A percentile compares a stretch with the other conserved stretches of the same genome.
Evolutionary conservation across 164 flowering plant genomes (phyloP).

Genomic region (Sextonia rubra): DNA sequence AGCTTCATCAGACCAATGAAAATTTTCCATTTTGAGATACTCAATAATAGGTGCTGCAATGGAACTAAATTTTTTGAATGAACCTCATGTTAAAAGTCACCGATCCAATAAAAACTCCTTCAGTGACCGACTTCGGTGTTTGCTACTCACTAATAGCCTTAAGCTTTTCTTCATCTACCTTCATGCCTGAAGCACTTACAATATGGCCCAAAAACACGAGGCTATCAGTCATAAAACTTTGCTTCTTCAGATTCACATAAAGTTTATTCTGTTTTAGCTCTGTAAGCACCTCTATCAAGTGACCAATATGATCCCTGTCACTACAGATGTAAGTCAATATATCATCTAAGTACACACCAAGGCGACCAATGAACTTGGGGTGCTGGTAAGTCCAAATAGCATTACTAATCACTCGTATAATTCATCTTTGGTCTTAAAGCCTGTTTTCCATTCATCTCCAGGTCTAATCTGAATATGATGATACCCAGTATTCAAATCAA

Average conservation of each 20-base stretch:
- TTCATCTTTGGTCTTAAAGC: constrained; percentile 3
- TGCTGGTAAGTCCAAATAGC: not conserved
- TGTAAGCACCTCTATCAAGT: not conserved
- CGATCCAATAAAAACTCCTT: not conserved
- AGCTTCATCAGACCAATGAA: not conserved
- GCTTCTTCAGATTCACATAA: not conserved
- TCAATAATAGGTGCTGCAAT: not conserved
- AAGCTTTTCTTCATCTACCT: not conserved
- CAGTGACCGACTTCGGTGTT: not conserved
- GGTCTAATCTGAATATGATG: not conserved
- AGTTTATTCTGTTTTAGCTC: not conserved
- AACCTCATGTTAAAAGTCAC: not conserved
- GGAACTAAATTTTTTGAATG: not conserved
- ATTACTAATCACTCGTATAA: constrained; percentile 2
- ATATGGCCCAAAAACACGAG: not conserved
- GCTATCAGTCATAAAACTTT: not conserved
- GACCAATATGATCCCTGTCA: too few relatives aligned
- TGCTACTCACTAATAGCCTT: not conserved
- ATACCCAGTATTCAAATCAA: constrained; percentile 1
- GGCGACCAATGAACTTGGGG: not conserved
- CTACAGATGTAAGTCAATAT: not conserved
- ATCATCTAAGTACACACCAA: not conserved
- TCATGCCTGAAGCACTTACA: not conserved
- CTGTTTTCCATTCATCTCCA: not conserved
- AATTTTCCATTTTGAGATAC: not conserved